phyloP scores from a whole-genome alignment of 2,329 filamentous ascomycete genomes.

The Apiospora koreana region DNA sequence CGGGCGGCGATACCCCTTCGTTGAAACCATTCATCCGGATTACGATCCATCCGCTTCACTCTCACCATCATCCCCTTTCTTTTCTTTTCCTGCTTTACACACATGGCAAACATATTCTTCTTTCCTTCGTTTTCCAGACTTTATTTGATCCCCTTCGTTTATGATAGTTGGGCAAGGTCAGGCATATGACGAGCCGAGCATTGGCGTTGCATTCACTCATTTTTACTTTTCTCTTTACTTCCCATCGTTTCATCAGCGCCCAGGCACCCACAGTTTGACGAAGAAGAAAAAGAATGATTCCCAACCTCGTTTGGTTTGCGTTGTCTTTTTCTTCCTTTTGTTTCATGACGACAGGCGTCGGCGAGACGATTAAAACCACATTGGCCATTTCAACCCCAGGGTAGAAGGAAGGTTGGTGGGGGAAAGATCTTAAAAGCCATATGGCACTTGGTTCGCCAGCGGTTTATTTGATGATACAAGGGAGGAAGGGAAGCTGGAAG shows the following conservation, averaged over 20 bases:
- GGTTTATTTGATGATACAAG: neutral
- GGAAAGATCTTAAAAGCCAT: neutral
- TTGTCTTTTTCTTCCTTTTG: neutral
- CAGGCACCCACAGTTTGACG: no score
- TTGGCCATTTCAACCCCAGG: neutral
- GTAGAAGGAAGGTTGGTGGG: neutral
- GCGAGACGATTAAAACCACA: neutral
- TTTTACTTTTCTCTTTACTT: neutral
- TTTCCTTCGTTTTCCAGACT: neutral
- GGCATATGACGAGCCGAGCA: neutral
- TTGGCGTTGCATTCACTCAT: constrained; percentile 1
- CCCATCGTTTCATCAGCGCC: no score
- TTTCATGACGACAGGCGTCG: neutral
- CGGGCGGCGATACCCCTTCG: neutral
- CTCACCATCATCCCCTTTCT: neutral
- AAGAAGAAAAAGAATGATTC: neutral
- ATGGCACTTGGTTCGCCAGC: neutral
- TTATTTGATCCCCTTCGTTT: neutral
- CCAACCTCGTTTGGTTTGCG: neutral
- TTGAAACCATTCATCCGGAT: neutral
- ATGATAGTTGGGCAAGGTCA: neutral
- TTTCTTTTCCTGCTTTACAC: neutral
- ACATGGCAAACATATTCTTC: neutral
- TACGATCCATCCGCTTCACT: neutral
- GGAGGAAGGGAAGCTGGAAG: neutral